A percentile compares a stretch with the other conserved stretches of the same genome.
Conservation (phyloP, 352 stramenopile genomes). For the Blastocystis hominis region DNA sequence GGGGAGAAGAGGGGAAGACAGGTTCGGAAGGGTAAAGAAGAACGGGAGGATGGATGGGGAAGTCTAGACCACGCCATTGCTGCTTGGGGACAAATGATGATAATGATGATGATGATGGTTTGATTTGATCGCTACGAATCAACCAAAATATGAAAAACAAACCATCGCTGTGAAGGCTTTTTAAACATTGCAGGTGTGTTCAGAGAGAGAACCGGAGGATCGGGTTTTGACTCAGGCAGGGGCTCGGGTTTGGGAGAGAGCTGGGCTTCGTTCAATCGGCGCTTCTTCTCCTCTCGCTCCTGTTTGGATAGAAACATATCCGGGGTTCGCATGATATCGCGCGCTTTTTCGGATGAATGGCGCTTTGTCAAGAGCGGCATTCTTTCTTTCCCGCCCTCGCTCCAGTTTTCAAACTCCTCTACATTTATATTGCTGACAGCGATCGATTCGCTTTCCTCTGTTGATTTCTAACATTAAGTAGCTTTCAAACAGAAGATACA, state of each 20-base stretch:
- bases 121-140: too few relatives aligned
- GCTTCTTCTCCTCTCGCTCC: slow-evolving; percentile 10
- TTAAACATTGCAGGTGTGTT: background rate
- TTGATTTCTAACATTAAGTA: too few relatives aligned
- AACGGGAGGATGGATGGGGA: background rate
- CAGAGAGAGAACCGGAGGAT: background rate
- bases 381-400: background rate
- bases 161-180: background rate
- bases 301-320: slow-evolving; percentile 38
- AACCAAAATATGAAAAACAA: background rate
- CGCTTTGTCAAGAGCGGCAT: background rate
- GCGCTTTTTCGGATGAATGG: background rate
- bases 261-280: background rate
- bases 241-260: background rate
- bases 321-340: slow-evolving; percentile 23
- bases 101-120: too few relatives aligned
- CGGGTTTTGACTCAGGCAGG: background rate
- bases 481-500: too few relatives aligned
- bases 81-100: background rate
- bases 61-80: background rate
- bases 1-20: background rate
- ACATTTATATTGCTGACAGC: background rate
- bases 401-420: background rate
- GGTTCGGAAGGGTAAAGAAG: too few relatives aligned
- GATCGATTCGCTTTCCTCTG: too few relatives aligned